A percentile compares a stretch with the other conserved stretches of the same genome.
Evolutionary conservation across 116 monocot species (phyloP).

Genomic region (Papilionanthe hybrid): DNA sequence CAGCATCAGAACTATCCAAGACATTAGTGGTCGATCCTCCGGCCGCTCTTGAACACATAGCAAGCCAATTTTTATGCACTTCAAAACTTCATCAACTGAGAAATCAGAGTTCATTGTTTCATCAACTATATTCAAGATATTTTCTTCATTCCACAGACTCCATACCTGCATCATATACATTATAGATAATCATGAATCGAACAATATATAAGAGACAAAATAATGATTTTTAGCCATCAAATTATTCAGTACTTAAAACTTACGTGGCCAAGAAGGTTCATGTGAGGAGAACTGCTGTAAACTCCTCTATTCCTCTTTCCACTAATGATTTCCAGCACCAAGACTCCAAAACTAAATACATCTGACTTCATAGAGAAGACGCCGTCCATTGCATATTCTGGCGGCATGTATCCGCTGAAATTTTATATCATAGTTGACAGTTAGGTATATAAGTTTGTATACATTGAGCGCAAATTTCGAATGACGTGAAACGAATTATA

Average conservation of each 20-base stretch:
- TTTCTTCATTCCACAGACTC: constrained; percentile 38
- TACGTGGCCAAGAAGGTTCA: constrained; percentile 34
- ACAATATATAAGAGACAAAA: no score
- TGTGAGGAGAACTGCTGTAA: background rate
- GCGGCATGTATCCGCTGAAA: constrained; percentile 17
- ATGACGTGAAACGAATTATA: background rate
- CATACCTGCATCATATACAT: constrained; percentile 27
- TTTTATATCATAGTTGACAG: background rate
- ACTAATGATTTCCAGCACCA: constrained; percentile 13
- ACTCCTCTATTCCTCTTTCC: background rate
- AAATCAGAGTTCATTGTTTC: constrained; percentile 6
- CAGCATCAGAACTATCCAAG: constrained; percentile 32
- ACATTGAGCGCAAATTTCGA: background rate
- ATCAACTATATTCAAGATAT: constrained; percentile 20
- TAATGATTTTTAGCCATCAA: background rate
- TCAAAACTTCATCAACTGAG: constrained; percentile 16
- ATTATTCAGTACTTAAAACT: constrained; percentile 8
- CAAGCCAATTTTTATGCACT: constrained; percentile 35
- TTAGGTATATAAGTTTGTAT: background rate
- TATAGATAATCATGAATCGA: no score
- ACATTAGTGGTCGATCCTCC: constrained; percentile 45
- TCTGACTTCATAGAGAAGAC: constrained; percentile 6
- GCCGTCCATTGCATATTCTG: constrained; percentile 10
- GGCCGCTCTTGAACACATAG: constrained; percentile 49
- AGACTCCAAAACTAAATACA: constrained; percentile 13